A percentile compares a stretch with the other conserved stretches of the same genome.
Conservation (phyloP, 768 basidiomycete species). For the Coprinopsis strossmayeri region DNA sequence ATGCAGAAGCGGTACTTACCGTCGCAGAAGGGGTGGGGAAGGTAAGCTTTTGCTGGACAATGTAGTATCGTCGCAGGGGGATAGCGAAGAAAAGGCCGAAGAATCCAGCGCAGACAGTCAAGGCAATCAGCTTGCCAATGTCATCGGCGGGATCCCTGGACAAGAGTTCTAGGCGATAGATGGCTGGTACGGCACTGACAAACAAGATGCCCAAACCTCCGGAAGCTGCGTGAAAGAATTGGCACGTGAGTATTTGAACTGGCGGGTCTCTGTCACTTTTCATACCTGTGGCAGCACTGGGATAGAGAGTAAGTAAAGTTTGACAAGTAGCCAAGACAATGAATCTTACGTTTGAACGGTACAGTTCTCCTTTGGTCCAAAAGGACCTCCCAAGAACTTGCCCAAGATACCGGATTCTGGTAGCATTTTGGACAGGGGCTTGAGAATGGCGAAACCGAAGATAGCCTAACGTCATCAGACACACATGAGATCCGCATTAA, state of each 20-base stretch:
- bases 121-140: conserved; percentile 48
- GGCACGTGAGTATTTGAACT: no score
- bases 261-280: no score
- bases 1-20: conserved; percentile 19
- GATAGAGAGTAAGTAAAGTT: neutral
- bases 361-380: conserved; percentile 64
- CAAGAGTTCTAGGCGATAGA: conserved; percentile 49
- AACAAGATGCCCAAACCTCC: conserved; percentile 56
- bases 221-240: conserved; percentile 31
- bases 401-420: conserved; percentile 41
- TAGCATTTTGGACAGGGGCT: conserved; percentile 43
- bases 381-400: conserved; percentile 44
- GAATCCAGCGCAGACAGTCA: conserved; percentile 48
- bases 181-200: conserved; percentile 53
- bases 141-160: conserved; percentile 40
- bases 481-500: no score
- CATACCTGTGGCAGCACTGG: conserved; percentile 44
- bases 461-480: no score
- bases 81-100: conserved; percentile 65
- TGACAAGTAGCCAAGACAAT: neutral
- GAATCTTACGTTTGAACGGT: conserved; percentile 44
- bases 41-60: conserved; percentile 54
- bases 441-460: conserved; percentile 56
- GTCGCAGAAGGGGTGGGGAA: conserved; percentile 65
- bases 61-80: conserved; percentile 55